Conservation (phyloP, 2,329 filamentous ascomycete species). For the Lojkania enalia region DNA sequence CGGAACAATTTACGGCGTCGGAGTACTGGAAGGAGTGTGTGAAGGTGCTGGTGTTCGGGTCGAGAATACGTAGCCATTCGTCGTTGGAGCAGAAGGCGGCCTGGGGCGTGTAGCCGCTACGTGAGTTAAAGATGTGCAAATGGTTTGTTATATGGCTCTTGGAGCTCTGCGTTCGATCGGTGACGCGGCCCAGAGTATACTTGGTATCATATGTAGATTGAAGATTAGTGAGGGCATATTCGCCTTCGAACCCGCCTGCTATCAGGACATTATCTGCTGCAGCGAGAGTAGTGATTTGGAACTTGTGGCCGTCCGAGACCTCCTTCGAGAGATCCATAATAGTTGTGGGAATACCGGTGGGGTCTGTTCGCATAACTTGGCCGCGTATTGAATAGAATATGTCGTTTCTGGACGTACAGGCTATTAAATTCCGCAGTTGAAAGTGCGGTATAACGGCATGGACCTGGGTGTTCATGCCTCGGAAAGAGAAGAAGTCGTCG, state of each 20-base stretch:
- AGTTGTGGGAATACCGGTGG: constrained; percentile 46
- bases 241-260: constrained; percentile 60
- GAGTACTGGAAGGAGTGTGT: constrained; percentile 59
- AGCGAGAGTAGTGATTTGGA: constrained; percentile 58
- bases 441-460: constrained; percentile 60
- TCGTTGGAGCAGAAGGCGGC: constrained; percentile 64
- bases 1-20: constrained; percentile 71
- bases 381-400: constrained; percentile 57
- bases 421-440: constrained; percentile 62
- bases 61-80: constrained; percentile 57
- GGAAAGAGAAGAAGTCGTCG: constrained; percentile 54
- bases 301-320: constrained; percentile 42
- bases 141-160: constrained; percentile 62
- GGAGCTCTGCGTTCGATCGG: constrained; percentile 51
- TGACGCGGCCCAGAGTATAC: constrained; percentile 52
- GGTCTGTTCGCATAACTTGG: constrained; percentile 55
- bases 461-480: constrained; percentile 54
- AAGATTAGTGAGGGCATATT: constrained; percentile 57
- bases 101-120: constrained; percentile 52
- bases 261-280: constrained; percentile 55
- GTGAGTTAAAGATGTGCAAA: constrained; percentile 56
- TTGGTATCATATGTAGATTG: constrained; percentile 40
- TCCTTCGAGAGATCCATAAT: constrained; percentile 55
- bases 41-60: constrained; percentile 62
- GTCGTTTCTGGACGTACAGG: constrained; percentile 58